phyloP scores from a whole-genome alignment of 2,329 filamentous ascomycete species.

The Xylaria sp. region DNA sequence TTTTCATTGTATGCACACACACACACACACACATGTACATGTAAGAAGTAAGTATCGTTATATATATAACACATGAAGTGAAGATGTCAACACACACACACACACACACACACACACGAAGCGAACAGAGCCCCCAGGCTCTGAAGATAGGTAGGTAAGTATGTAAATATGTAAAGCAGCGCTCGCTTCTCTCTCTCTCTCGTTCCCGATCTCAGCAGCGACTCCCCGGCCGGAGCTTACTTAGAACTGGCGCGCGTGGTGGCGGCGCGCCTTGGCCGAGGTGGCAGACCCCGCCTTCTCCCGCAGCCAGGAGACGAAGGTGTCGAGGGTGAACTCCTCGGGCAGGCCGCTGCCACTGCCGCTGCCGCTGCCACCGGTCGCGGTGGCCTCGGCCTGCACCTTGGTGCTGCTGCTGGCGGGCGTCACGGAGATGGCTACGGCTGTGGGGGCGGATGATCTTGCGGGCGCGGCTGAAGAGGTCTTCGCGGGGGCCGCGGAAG shows the following conservation, averaged over 20 bases:
- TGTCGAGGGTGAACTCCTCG: not conserved
- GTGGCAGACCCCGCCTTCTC: not conserved
- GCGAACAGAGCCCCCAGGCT: no score
- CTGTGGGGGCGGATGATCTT: not conserved
- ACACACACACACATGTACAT: no score
- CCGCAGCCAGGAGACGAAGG: not conserved
- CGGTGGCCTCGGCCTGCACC: not conserved
- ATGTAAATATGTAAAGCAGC: no score
- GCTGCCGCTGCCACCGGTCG: no score
- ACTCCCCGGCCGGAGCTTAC: not conserved
- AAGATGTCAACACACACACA: no score
- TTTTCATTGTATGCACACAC: not conserved
- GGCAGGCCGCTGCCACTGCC: not conserved
- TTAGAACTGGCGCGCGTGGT: not conserved
- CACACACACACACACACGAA: no score
- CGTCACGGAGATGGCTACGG: not conserved
- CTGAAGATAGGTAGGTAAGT: no score
- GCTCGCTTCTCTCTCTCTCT: no score
- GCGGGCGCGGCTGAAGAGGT: not conserved
- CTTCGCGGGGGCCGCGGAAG: not conserved
- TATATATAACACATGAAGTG: not conserved
- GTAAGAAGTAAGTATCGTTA: not conserved
- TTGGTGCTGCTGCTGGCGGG: not conserved
- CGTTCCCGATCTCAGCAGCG: not conserved
- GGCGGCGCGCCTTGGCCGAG: not conserved